A percentile compares a stretch with the other conserved stretches of the same genome.
These are phyloP conservation scores for Lentinula sp. DNA, from an alignment of 768 basidiomycete genomes.

Conservation along the genomic window DNA sequence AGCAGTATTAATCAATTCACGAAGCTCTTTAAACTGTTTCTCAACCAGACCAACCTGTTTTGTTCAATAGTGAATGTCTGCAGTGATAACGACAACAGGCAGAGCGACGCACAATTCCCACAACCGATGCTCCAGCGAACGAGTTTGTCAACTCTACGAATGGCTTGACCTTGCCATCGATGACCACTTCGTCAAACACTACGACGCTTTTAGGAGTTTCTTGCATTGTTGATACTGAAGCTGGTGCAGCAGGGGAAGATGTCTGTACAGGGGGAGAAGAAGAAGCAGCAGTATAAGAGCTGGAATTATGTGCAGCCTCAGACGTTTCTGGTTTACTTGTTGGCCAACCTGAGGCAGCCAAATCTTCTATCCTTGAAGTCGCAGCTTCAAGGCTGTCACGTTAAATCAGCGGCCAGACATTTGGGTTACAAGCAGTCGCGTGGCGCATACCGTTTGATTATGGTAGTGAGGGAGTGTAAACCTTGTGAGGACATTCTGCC, in stretches of 20 bases:
- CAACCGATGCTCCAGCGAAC: slow-evolving; percentile 63
- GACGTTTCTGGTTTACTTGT: slow-evolving; percentile 10
- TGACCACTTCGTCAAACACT: slow-evolving; percentile 69
- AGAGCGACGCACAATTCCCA: slow-evolving; percentile 62
- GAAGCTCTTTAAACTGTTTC: slow-evolving; percentile 61
- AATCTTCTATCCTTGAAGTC: slow-evolving; percentile 89
- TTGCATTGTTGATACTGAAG: slow-evolving; percentile 14
- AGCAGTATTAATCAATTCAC: slow-evolving; percentile 61
- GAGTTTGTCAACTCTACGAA: slow-evolving; percentile 68
- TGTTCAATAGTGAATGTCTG: background rate
- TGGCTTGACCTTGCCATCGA: slow-evolving; percentile 68
- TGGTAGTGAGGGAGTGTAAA: slow-evolving; percentile 70
- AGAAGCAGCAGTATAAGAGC: slow-evolving; percentile 5
- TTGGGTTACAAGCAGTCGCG: slow-evolving; percentile 4
- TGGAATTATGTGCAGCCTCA: background rate
- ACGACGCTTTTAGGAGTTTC: slow-evolving; percentile 52
- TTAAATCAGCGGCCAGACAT: slow-evolving; percentile 9
- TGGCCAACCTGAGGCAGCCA: slow-evolving; percentile 40
- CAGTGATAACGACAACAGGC: background rate
- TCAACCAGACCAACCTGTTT: slow-evolving; percentile 63
- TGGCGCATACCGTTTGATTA: slow-evolving; percentile 66
- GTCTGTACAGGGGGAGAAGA: slow-evolving; percentile 20
- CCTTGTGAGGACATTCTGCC: slow-evolving; percentile 32
- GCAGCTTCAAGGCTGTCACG: slow-evolving; percentile 82
- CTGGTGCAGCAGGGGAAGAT: slow-evolving; percentile 27